These are phyloP conservation scores for Fusarium annulatum DNA, from an alignment of 2,329 filamentous ascomycete species.

Conservation along the genomic window DNA sequence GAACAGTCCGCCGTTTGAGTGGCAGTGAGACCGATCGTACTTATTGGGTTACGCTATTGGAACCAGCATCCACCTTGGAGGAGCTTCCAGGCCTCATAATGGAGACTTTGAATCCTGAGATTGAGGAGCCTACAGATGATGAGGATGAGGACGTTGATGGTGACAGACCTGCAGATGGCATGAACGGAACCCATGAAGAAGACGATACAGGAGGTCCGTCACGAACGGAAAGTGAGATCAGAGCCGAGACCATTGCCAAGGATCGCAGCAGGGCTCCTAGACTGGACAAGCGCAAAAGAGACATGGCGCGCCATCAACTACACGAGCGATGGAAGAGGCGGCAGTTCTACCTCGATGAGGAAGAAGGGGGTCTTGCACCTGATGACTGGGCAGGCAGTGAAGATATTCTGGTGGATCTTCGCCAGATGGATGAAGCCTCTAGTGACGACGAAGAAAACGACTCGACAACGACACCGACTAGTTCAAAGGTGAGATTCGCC, in stretches of 20 bases:
- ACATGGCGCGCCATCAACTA: slow-evolving; percentile 64
- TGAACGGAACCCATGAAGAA: slow-evolving; percentile 41
- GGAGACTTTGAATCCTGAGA: slow-evolving; percentile 45
- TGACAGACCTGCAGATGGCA: slow-evolving; percentile 35
- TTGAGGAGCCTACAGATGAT: slow-evolving; percentile 45
- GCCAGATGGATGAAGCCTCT: slow-evolving; percentile 54
- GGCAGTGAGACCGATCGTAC: slow-evolving; percentile 50
- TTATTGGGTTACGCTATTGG: slow-evolving; percentile 58
- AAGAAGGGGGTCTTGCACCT: slow-evolving; percentile 78
- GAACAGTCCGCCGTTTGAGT: slow-evolving; percentile 47
- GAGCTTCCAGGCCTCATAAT: slow-evolving; percentile 56
- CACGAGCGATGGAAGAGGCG: slow-evolving; percentile 80
- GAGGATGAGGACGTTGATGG: slow-evolving; percentile 45
- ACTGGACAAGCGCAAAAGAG: slow-evolving; percentile 54
- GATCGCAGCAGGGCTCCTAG: slow-evolving; percentile 52
- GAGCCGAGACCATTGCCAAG: slow-evolving; percentile 52
- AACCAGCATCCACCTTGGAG: slow-evolving; percentile 58
- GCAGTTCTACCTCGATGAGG: slow-evolving; percentile 86
- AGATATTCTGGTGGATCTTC: slow-evolving; percentile 60
- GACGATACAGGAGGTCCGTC: slow-evolving; percentile 47
- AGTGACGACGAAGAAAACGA: slow-evolving; percentile 53
- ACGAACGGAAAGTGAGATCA: slow-evolving; percentile 56
- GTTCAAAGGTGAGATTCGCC: slow-evolving; percentile 81
- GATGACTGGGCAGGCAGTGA: slow-evolving; percentile 71
- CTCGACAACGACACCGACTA: slow-evolving; percentile 74